These are phyloP conservation scores for Heteromeles arbutifolia DNA, from an alignment of 306 rosid genomes.

Conservation along the genomic window DNA sequence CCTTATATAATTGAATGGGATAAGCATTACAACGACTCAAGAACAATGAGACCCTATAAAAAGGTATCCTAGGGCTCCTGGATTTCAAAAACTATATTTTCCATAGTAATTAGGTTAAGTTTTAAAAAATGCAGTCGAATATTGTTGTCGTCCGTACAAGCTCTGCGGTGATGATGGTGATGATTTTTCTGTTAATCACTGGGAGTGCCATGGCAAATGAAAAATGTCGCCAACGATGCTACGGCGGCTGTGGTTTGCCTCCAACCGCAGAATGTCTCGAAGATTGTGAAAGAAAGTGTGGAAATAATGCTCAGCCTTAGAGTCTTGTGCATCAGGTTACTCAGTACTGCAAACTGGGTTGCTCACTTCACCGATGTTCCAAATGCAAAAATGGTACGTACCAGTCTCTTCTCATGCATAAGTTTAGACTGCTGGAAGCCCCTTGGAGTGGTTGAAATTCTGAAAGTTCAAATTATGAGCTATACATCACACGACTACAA, in stretches of 20 bases:
- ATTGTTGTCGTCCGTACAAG: neutral
- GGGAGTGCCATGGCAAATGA: neutral
- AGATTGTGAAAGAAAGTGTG: neutral
- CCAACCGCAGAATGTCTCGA: neutral
- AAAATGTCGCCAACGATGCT: neutral
- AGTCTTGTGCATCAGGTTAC: neutral
- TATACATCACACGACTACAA: too few species aligned
- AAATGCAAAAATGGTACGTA: neutral
- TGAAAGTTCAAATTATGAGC: too few species aligned
- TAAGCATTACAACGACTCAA: neutral
- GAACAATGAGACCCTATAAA: neutral
- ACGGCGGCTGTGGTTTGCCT: neutral
- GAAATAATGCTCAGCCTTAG: neutral
- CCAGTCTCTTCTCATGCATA: neutral
- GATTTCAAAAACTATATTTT: neutral
- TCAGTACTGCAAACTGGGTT: neutral
- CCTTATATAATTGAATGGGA: neutral
- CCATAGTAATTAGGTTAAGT: neutral
- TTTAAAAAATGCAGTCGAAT: neutral
- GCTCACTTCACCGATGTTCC: neutral
- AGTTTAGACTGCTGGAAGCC: too few species aligned
- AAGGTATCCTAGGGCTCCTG: neutral
- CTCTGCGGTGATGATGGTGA: neutral
- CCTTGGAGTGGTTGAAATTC: too few species aligned
- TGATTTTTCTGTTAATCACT: neutral